Evolutionary conservation across 2,329 filamentous ascomycete genomes (phyloP), one percentile per base, ranked within the genome.

Genomic region (Graphilbum ipis-grandicollis): DNA sequence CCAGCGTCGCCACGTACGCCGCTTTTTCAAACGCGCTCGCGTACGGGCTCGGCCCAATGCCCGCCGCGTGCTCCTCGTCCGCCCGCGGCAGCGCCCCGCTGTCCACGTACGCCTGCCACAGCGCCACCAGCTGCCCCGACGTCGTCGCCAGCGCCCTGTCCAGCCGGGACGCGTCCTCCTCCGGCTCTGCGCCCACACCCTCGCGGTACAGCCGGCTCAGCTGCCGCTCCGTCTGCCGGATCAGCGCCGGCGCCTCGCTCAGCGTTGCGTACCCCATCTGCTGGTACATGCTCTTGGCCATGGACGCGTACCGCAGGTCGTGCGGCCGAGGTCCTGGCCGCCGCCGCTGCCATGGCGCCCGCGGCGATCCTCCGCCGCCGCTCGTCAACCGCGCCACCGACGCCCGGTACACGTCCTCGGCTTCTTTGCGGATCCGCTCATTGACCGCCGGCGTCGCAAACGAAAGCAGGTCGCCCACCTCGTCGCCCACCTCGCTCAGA

Each of bases 141-240:
- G 69, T 62, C 17, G 59, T 59, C n/a, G 66, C 62, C 25, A 79
- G 54, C 4, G 67, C 66, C 35, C 61, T 59, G 38, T 75, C 66
- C 41, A 78, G 56, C 42, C 63, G 65, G 38, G 68, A 66, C 12
- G 63, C 57, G 40, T 75, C 63, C 25, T 75, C 67, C 37, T 65
- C 60, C 4, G n/a, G n/a, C n/a, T n/a, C n/a, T n/a, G 62, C 54
- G 15, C 67, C 68, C 13, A 75, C 63, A 1, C 70, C 69, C 40
- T 75, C 67, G 34, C 68, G 65, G 45, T 82, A 81, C 15, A 86
- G 59, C 36, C 63, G 63, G 35, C 65, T 65, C 29, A 93, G 59
- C 30, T 83, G 57, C 29, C 72, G 66, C 52, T 94, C 86, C 10
- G 81, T 92, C 34, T 71, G 65, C 25, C 92, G 57, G 33, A 94